These are phyloP conservation scores for Pichia pseudocactophila DNA, from an alignment of 805 yeast species.

Conservation along the genomic window DNA sequence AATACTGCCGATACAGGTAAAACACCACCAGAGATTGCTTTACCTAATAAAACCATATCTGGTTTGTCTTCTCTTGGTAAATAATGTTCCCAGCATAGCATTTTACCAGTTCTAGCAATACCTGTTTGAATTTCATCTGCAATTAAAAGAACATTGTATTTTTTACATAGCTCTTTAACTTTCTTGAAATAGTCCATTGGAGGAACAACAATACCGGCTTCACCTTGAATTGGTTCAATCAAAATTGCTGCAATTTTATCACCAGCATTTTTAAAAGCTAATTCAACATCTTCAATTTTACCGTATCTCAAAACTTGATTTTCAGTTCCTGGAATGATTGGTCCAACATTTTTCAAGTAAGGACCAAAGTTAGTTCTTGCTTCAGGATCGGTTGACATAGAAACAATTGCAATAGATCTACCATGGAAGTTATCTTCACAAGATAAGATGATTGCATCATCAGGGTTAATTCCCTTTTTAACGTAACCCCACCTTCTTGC, in stretches of 20 bases:
- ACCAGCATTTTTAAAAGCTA: constrained; percentile 74
- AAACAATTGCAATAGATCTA: constrained; percentile 87
- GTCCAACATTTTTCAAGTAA: constrained; percentile 74
- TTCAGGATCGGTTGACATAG: constrained; percentile 90
- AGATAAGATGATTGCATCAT: constrained; percentile 79
- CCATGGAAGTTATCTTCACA: constrained; percentile 94
- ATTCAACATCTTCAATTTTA: constrained; percentile 74
- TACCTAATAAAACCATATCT: constrained; percentile 82
- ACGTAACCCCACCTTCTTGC: constrained; percentile 97
- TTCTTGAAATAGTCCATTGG: constrained; percentile 67
- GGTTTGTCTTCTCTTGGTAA: constrained; percentile 53
- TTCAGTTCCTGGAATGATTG: constrained; percentile 68
- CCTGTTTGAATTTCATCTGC: constrained; percentile 98
- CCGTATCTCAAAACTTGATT: constrained; percentile 69
- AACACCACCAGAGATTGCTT: constrained; percentile 94
- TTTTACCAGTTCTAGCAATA: constrained; percentile 92
- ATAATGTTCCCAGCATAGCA: constrained; percentile 81
- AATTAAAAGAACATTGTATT: constrained; percentile 80
- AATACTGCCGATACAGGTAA: constrained; percentile 87
- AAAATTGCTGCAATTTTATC: constrained; percentile 85
- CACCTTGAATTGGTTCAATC: constrained; percentile 96
- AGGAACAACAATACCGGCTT: constrained; percentile 96
- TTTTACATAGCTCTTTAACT: constrained; percentile 66
- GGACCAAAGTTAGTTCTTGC: constrained; percentile 89
- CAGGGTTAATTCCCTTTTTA: constrained; percentile 72